Percentiles rank a stretch among this genome's conserved stretches.
Evolutionary conservation across 352 stramenopile genomes (phyloP).

Genomic region (Pythium graminicola): DNA sequence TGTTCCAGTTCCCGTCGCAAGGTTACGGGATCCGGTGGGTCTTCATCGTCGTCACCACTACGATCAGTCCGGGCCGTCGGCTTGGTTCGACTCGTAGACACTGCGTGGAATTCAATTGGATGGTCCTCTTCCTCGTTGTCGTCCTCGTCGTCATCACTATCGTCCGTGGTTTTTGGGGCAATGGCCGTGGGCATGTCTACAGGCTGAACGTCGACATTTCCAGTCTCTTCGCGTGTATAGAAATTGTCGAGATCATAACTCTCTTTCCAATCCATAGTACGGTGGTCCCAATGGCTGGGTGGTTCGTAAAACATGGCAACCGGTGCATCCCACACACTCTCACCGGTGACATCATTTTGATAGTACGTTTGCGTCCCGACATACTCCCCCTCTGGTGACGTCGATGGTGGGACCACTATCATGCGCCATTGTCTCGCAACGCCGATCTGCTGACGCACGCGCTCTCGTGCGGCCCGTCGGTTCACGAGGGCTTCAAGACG

Average conservation of each 20-base stretch:
- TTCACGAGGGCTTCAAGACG: conserved; percentile 36
- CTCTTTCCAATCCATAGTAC: conserved; percentile 52
- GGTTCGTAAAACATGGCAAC: conserved; percentile 53
- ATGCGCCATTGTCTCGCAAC: conserved; percentile 49
- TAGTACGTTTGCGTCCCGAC: conserved; percentile 40
- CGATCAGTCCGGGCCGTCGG: background rate
- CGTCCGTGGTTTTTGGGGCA: background rate
- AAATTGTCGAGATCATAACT: conserved; percentile 46
- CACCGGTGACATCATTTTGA: conserved; percentile 42
- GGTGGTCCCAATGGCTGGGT: conserved; percentile 42
- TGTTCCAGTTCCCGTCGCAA: conserved; percentile 38
- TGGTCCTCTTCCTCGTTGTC: background rate
- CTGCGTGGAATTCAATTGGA: background rate
- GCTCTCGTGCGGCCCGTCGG: conserved; percentile 33
- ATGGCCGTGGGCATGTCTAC: background rate
- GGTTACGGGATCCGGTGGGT: conserved; percentile 34
- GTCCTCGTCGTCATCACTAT: conserved; percentile 3
- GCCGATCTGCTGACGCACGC: conserved; percentile 36
- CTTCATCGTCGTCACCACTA: conserved; percentile 20
- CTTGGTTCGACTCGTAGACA: background rate
- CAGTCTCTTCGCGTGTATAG: conserved; percentile 16
- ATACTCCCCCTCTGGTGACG: conserved; percentile 16
- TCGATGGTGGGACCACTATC: conserved; percentile 23
- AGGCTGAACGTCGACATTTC: background rate
- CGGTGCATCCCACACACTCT: conserved; percentile 51